Evolutionary conservation across 2,329 filamentous ascomycete species (phyloP).

Genomic region (Colletotrichum sp.): DNA sequence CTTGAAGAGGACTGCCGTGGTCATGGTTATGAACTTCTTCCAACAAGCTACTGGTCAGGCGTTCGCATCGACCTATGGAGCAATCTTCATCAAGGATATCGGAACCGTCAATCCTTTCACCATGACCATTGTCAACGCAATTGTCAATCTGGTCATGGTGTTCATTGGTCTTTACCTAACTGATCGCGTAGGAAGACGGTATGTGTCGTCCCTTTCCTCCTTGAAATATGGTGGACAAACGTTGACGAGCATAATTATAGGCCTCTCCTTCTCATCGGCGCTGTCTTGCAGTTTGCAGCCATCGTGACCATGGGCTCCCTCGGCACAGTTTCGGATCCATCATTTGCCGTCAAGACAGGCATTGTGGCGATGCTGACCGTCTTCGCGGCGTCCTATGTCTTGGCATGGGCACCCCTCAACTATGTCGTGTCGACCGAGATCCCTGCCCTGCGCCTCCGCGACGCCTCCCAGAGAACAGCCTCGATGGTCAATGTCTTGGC

Average conservation of each 20-base stretch:
- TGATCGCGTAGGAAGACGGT: slow-evolving; percentile 19
- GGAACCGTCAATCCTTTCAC: slow-evolving; percentile 32
- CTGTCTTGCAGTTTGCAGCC: slow-evolving; percentile 1
- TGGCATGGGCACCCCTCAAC: slow-evolving; percentile 38
- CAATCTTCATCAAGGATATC: slow-evolving; percentile 32
- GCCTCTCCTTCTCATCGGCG: background rate
- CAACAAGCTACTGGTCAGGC: slow-evolving; percentile 25
- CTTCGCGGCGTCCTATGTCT: slow-evolving; percentile 33
- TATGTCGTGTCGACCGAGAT: slow-evolving; percentile 41
- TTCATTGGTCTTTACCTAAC: slow-evolving; percentile 1
- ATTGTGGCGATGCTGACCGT: slow-evolving; percentile 38
- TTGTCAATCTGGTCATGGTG: background rate
- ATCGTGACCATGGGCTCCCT: slow-evolving; percentile 22
- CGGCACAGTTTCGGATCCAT: slow-evolving; percentile 14
- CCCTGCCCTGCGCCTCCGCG: slow-evolving; percentile 22
- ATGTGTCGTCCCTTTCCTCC: background rate
- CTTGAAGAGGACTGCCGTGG: slow-evolving; percentile 29
- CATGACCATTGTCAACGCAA: slow-evolving; percentile 23
- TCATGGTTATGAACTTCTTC: slow-evolving; percentile 24
- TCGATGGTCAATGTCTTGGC: slow-evolving; percentile 24
- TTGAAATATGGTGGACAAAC: no score
- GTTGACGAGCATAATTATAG: background rate
- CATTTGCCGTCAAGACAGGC: slow-evolving; percentile 24
- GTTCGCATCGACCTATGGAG: slow-evolving; percentile 23
- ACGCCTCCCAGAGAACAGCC: slow-evolving; percentile 10